These are phyloP conservation scores for Ophiostoma novo-ulmi DNA, from an alignment of 2,329 filamentous ascomycete genomes.

Conservation along the genomic window DNA sequence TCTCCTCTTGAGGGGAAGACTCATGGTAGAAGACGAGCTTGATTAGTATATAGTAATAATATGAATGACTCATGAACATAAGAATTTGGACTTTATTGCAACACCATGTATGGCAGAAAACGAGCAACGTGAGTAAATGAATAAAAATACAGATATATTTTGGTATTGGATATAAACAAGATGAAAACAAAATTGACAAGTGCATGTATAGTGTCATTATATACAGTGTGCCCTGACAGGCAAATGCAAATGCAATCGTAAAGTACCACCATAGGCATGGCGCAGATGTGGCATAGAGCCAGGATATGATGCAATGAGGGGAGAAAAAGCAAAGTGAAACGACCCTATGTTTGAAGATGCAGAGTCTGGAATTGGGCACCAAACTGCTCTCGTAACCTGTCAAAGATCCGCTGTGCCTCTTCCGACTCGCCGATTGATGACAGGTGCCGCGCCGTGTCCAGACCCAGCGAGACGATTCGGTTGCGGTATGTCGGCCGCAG, in stretches of 20 bases:
- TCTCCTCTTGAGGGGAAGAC: background rate
- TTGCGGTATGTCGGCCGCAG: slow-evolving; percentile 28
- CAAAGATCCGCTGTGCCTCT: slow-evolving; percentile 40
- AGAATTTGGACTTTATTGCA: background rate
- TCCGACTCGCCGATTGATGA: slow-evolving; percentile 38
- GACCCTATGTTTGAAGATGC: slow-evolving; percentile 20
- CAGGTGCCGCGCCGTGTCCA: slow-evolving; percentile 47
- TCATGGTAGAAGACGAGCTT: background rate
- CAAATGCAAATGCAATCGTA: slow-evolving; percentile 1
- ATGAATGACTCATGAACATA: background rate
- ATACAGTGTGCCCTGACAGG: background rate
- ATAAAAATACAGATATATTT: background rate
- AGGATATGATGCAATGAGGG: background rate
- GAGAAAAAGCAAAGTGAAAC: background rate
- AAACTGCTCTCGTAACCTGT: slow-evolving; percentile 27
- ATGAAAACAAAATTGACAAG: background rate
- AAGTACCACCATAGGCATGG: background rate
- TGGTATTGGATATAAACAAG: background rate
- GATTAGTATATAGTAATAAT: background rate
- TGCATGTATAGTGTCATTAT: slow-evolving; percentile 10
- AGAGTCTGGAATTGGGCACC: slow-evolving; percentile 24
- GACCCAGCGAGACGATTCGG: slow-evolving; percentile 38
- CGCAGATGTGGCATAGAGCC: too few relatives aligned
- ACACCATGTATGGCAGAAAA: background rate
- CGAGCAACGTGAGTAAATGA: background rate